Evolutionary conservation across 1,139 yeast species (phyloP).

Genomic region (Blastobotrys raffinosifermentans): DNA sequence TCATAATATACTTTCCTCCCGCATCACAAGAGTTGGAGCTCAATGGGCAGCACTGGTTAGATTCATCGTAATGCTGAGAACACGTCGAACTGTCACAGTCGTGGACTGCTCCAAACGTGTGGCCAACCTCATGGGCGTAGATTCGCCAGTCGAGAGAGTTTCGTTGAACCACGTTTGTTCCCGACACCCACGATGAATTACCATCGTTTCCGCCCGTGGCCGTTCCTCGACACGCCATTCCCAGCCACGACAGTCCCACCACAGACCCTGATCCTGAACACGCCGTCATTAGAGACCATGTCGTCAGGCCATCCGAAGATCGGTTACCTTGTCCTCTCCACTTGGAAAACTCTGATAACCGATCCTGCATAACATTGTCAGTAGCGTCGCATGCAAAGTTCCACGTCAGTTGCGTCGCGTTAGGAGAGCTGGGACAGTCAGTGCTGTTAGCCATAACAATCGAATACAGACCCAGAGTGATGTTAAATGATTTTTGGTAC

Average conservation of each 20-base stretch:
- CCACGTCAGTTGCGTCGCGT: slow-evolving; percentile 24
- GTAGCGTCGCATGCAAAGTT: slow-evolving; percentile 27
- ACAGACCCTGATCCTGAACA: slow-evolving; percentile 33
- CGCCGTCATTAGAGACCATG: slow-evolving; percentile 36
- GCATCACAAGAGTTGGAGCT: slow-evolving; percentile 30
- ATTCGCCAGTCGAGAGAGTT: slow-evolving; percentile 35
- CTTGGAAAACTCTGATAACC: slow-evolving; percentile 28
- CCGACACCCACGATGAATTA: slow-evolving; percentile 26
- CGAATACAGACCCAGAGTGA: slow-evolving; percentile 31
- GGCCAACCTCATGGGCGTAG: slow-evolving; percentile 39
- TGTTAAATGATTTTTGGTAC: slow-evolving; percentile 35
- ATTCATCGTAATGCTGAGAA: slow-evolving; percentile 23
- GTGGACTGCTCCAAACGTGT: slow-evolving; percentile 40
- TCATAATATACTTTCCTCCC: slow-evolving; percentile 34
- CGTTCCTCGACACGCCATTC: slow-evolving; percentile 30
- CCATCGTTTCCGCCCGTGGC: slow-evolving; percentile 18
- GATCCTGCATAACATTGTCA: slow-evolving; percentile 22
- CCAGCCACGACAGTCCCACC: slow-evolving; percentile 39
- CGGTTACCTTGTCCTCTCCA: slow-evolving; percentile 32
- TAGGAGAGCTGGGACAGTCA: slow-evolving; percentile 24
- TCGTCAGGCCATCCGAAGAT: slow-evolving; percentile 30
- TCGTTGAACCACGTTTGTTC: slow-evolving; percentile 34
- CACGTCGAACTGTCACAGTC: slow-evolving; percentile 37
- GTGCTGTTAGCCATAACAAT: slow-evolving; percentile 25
- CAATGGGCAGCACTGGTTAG: slow-evolving; percentile 35